These are phyloP conservation scores for Tubosaeta brunneosetosa DNA, from an alignment of 768 basidiomycete genomes.

Conservation along the genomic window DNA sequence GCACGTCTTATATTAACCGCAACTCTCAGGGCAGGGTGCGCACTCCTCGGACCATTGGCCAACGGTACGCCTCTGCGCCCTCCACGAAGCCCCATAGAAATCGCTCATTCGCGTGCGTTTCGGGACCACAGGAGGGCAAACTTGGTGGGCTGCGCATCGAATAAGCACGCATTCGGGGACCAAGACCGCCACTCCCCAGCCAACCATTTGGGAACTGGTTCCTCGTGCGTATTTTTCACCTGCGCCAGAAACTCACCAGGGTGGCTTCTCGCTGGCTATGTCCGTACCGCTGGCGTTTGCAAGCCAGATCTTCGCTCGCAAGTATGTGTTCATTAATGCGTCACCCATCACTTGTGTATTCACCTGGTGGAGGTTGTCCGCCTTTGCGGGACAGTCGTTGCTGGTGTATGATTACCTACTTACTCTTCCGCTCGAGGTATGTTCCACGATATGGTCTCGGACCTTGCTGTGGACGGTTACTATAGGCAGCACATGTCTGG, in stretches of 20 bases:
- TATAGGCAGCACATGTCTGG: constrained; percentile 19
- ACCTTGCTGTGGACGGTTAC: background rate
- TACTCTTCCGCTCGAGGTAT: constrained; percentile 25
- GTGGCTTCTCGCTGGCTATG: constrained; percentile 3
- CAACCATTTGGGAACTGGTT: background rate
- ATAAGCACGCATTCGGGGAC: background rate
- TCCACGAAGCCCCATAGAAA: background rate
- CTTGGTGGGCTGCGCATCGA: background rate
- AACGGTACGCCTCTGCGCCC: background rate
- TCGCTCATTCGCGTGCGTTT: background rate
- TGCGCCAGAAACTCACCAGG: background rate
- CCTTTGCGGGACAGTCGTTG: constrained; percentile 18
- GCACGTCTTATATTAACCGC: background rate
- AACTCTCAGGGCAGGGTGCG: background rate
- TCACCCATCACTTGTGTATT: background rate
- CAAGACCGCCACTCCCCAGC: background rate
- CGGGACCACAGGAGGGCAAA: background rate
- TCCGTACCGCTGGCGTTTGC: background rate
- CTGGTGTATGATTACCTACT: constrained; percentile 26
- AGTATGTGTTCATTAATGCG: background rate
- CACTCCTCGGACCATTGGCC: background rate
- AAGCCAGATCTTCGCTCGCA: background rate
- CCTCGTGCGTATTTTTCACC: background rate
- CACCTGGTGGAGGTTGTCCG: constrained; percentile 4
- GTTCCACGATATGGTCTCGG: background rate